These are phyloP conservation scores for Linum tenue DNA, from an alignment of 345 rosid species.

Conservation along the genomic window DNA sequence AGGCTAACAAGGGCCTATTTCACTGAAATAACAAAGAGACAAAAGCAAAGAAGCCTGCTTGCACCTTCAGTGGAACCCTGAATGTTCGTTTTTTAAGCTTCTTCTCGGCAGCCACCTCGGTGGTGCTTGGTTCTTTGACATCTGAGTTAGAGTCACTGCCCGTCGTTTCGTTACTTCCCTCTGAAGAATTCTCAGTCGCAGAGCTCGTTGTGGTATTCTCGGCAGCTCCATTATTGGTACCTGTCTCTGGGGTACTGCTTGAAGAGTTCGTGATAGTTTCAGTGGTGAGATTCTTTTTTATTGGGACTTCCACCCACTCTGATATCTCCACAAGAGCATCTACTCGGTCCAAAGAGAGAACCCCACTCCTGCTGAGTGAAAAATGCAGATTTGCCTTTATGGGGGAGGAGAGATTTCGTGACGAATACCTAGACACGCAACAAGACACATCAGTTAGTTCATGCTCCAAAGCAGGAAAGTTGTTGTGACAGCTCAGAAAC, in stretches of 20 bases:
- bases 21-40: too few relatives aligned
- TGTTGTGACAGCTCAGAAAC: constrained; percentile 3
- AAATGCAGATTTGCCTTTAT: constrained; percentile 87
- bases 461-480: not conserved
- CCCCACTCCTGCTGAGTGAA: constrained; percentile 88
- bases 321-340: constrained; percentile 89
- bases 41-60: not conserved
- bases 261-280: constrained; percentile 55
- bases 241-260: constrained; percentile 43
- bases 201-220: not conserved
- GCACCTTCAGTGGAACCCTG: constrained; percentile 80
- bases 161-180: constrained; percentile 38
- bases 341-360: constrained; percentile 80
- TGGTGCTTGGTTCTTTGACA: constrained; percentile 38
- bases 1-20: not conserved
- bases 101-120: constrained; percentile 52
- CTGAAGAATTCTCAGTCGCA: constrained; percentile 26
- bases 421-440: constrained; percentile 53
- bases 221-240: constrained; percentile 7
- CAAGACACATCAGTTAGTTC: constrained; percentile 3
- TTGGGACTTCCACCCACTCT: constrained; percentile 94
- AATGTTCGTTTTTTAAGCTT: constrained; percentile 77
- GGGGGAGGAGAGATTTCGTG: constrained; percentile 86
- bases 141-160: constrained; percentile 28
- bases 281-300: constrained; percentile 49